Base-by-base conservation (phyloP, 2,329 filamentous ascomycete genomes). In the Colletotrichum spinosum region DNA sequence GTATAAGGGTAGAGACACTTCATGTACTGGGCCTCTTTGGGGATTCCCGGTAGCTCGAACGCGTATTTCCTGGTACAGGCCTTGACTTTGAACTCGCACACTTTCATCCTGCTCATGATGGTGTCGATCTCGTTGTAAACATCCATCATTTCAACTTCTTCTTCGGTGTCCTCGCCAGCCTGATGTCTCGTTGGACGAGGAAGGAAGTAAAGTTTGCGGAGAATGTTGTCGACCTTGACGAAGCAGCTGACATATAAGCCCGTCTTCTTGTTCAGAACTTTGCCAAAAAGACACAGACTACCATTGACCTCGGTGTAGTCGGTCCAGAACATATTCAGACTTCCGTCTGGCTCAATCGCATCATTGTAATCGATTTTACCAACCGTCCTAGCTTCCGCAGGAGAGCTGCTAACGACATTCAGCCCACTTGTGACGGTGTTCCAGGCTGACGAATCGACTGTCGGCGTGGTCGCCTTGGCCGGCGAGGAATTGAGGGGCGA, bases 1-100 rank as follows among this genome's bases (percentile, higher is more conserved):
- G 92, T 90, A 74, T 99, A 99, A 4, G 95, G 93, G 74, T 99
- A 99, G 25, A 98, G 84, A n/a, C 97, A 85, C 78, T 99, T 98
- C 69, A 99, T 84, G 74, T 99, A 99, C 69, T 97, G 89, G 1
- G 88, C 89, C 78, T 98, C 93, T 74, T 90, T 94, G 1, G 96
- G 96, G 61, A 99, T 89, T 58, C 89, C 91, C 1, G 90, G 87
- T 56, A 99, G 81, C 77, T 99, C 96, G 76, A 99, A 99, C 1
- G 96, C 96, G 74, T 99, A 99, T 76, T 97, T 98, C 68, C 96
- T 86, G 8, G 88, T 90, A 77, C 90, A 96, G 5, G 90, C 84
- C 81, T 98, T 99, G 81, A 97, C 95, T 81, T 97, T 98, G 85
- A 96, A 92, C 87, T 94, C 92, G 50, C 85, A 87, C 55, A 98